Base-by-base conservation (phyloP, 2,329 filamentous ascomycete genomes). In the Calonectria montana region DNA sequence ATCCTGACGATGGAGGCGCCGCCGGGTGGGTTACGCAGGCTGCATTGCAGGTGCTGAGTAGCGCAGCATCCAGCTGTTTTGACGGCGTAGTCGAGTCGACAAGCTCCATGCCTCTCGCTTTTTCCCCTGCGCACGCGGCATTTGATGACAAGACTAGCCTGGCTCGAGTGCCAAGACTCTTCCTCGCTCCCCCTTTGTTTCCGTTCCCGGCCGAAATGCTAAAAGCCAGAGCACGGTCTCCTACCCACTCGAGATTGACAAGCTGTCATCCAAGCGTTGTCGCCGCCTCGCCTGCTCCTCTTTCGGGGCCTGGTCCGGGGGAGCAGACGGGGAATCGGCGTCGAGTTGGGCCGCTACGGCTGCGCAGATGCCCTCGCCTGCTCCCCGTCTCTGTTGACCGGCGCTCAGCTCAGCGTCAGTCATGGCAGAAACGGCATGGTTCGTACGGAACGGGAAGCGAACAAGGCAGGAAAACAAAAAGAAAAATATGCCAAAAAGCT, bases 121-220 rank as follows among this genome's bases (percentile, higher is more conserved):
- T 39, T 59, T 59, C 53, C 53, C 53, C 53, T 59, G 31, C 31
- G 31, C 53, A 59, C 53, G 53, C 37, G 57, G 63, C 45, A 65
- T 65, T 65, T 65, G 45, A 41, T 62, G 45, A 65, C 63, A 53
- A 65, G 21, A 37, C 29, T 31, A 50, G 63, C 45, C 63, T 53
- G 43, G 41, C 25, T 62, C 18, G 35, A 55, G 25, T 39, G 47
- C 63, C 37, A 48, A 65, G 62, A 47, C 48, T 55, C 23, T 65
- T 23, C 47, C 48, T 53, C 16, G 6, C 41, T 48, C n/a, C 43
- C 39, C 61, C 63, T 65, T 65, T 48, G 45, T 53, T 65, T 65
- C 63, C 63, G 63, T 65, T 50, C 63, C 63, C 63, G 63, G 63
- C 47, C 63, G 63, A 65, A 50, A 37, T 25, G 35, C 63, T 53